Evolutionary conservation across 352 stramenopile species (phyloP).

Genomic region (Phytopythium kandeliae): DNA sequence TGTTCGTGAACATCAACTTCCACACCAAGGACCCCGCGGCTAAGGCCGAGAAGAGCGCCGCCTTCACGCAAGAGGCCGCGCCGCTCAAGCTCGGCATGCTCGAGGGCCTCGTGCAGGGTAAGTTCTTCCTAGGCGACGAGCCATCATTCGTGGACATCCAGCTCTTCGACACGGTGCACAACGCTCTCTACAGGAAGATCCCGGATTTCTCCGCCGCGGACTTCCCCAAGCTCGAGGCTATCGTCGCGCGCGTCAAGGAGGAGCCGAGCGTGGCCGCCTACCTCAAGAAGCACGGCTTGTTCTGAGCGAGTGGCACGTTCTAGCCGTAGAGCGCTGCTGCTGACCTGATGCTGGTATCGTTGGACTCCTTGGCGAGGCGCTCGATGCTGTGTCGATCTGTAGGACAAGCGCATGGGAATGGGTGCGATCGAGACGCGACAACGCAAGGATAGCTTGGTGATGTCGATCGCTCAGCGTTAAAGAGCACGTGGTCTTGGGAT

Average conservation of each 20-base stretch:
- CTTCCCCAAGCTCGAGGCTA: constrained; percentile 32
- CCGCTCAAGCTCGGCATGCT: constrained; percentile 24
- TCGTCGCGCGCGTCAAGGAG: constrained; percentile 26
- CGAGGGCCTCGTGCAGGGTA: constrained; percentile 20
- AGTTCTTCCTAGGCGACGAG: constrained; percentile 35
- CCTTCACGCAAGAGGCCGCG: constrained; percentile 18
- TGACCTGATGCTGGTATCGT: no score
- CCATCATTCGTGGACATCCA: constrained; percentile 30
- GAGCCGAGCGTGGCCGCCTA: constrained; percentile 28
- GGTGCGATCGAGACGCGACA: no score
- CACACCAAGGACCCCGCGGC: constrained; percentile 18
- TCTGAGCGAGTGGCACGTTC: no score
- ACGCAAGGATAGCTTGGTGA: no score
- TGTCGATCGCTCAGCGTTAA: no score
- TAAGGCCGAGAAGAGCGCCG: constrained; percentile 28
- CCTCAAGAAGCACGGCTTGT: constrained; percentile 20
- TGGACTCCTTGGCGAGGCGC: no score
- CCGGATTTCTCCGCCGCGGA: constrained; percentile 13
- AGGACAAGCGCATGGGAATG: no score
- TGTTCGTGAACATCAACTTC: constrained; percentile 26
- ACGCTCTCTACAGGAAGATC: constrained; percentile 19
- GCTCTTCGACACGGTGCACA: constrained; percentile 36
- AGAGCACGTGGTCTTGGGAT: no score
- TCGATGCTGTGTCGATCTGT: no score
- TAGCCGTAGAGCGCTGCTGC: no score